A percentile compares a stretch with the other conserved stretches of the same genome.
These are phyloP conservation scores for Annona cherimola DNA, from an alignment of 164 flowering plant species.

Conservation along the genomic window DNA sequence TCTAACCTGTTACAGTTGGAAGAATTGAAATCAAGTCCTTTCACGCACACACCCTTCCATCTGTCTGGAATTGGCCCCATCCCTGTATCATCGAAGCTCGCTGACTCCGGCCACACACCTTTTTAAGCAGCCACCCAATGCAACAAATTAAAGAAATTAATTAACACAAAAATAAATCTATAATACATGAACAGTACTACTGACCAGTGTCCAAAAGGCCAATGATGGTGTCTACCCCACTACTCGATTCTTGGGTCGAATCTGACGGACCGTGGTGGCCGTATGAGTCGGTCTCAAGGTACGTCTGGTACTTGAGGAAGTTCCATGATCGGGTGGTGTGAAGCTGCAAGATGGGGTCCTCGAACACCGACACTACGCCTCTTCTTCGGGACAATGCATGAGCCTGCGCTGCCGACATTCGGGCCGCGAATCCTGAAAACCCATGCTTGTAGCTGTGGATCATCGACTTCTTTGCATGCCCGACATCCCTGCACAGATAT, in stretches of 20 bases:
- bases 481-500: constrained; percentile 6
- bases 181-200: background rate
- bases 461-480: constrained; percentile 18
- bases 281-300: constrained; percentile 18
- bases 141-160: background rate
- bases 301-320: constrained; percentile 38
- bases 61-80: constrained; percentile 42
- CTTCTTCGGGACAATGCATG: constrained; percentile 24
- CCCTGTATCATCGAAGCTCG: constrained; percentile 44
- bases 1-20: constrained; percentile 60
- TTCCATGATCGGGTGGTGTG: constrained; percentile 71
- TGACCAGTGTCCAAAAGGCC: constrained; percentile 55
- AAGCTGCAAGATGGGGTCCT: constrained; percentile 38
- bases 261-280: background rate
- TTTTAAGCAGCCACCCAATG: background rate
- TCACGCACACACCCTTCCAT: constrained; percentile 58
- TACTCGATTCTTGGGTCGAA: background rate
- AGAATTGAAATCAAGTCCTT: constrained; percentile 25
- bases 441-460: constrained; percentile 41
- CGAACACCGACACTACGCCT: constrained; percentile 55
- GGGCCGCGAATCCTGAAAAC: constrained; percentile 57
- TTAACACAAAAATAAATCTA: background rate
- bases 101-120: constrained; percentile 66
- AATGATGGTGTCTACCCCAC: constrained; percentile 33
- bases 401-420: constrained; percentile 40